These are phyloP conservation scores for Brassica carinata DNA, from an alignment of 345 rosid genomes.

Conservation along the genomic window DNA sequence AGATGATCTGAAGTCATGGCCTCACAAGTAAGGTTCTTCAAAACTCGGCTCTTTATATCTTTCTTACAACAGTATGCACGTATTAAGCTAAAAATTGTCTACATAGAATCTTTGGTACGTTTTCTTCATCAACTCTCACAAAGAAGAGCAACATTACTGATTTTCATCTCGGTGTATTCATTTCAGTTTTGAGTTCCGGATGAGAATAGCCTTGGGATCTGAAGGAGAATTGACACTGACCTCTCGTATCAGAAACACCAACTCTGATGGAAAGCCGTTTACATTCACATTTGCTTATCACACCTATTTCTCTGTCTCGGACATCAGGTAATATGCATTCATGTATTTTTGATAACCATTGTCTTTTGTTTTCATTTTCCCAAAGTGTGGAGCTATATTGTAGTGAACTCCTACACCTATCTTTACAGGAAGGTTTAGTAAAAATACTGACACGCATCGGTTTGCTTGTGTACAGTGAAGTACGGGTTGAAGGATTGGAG, in stretches of 20 bases:
- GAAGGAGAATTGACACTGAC: constrained; percentile 85
- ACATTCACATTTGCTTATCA: constrained; percentile 95
- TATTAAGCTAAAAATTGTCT: constrained; percentile 2
- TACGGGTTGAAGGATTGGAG: constrained; percentile 92
- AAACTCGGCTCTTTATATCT: background rate
- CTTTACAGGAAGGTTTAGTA: background rate
- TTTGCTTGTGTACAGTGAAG: constrained; percentile 69
- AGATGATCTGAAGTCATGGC: constrained; percentile 87
- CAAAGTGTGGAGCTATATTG: background rate
- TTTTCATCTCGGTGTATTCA: constrained; percentile 4
- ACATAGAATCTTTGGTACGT: background rate
- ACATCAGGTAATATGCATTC: constrained; percentile 66
- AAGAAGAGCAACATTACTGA: constrained; percentile 18
- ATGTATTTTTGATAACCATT: background rate
- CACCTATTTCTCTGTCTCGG: constrained; percentile 93
- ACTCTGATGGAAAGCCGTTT: constrained; percentile 82
- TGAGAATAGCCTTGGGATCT: constrained; percentile 79
- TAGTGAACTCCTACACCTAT: background rate
- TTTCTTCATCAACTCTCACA: background rate
- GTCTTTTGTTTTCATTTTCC: background rate
- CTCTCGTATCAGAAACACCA: constrained; percentile 84
- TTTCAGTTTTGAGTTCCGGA: constrained; percentile 80
- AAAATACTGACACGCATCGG: background rate
- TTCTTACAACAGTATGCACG: background rate
- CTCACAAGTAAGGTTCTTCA: constrained; percentile 60